These are phyloP conservation scores for Phytopythium montanum DNA, from an alignment of 352 stramenopile species.

Conservation along the genomic window DNA sequence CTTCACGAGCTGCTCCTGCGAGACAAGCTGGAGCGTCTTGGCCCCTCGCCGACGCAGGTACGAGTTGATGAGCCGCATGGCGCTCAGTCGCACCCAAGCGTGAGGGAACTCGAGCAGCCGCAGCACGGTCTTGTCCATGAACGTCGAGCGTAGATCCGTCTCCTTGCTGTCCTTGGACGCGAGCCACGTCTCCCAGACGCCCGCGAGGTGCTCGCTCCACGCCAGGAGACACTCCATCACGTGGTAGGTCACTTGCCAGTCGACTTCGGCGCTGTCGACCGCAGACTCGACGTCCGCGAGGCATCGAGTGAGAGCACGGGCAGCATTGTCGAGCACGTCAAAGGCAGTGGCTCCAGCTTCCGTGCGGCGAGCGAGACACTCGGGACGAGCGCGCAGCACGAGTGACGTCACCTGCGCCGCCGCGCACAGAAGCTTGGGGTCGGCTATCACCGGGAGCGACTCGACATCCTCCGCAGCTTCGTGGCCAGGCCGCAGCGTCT, in stretches of 20 bases:
- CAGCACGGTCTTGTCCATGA: conserved; percentile 49
- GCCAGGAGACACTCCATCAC: conserved; percentile 56
- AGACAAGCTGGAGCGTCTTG: conserved; percentile 35
- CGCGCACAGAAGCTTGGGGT: conserved; percentile 55
- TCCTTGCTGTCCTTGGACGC: conserved; percentile 12
- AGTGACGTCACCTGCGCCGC: conserved; percentile 75
- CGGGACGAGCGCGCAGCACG: conserved; percentile 64
- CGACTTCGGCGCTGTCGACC: conserved; percentile 36
- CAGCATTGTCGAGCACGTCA: conserved; percentile 37
- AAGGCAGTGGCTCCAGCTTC: conserved; percentile 10
- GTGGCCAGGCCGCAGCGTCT: conserved; percentile 2
- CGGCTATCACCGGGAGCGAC: not conserved
- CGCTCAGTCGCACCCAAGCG: conserved; percentile 59
- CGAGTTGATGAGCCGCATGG: conserved; percentile 53
- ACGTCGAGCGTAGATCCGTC: conserved; percentile 12
- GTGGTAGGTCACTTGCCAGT: conserved; percentile 67
- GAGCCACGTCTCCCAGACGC: conserved; percentile 64
- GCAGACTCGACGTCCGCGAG: conserved; percentile 37
- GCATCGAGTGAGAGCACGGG: conserved; percentile 29
- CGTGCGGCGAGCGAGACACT: conserved; percentile 60
- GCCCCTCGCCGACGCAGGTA: conserved; percentile 55
- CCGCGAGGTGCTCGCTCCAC: conserved; percentile 60
- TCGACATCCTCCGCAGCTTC: not conserved
- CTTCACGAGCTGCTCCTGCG: conserved; percentile 24
- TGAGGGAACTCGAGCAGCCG: conserved; percentile 75